phyloP scores from a whole-genome alignment of 768 basidiomycete species.

The Tremella fuciformis region DNA sequence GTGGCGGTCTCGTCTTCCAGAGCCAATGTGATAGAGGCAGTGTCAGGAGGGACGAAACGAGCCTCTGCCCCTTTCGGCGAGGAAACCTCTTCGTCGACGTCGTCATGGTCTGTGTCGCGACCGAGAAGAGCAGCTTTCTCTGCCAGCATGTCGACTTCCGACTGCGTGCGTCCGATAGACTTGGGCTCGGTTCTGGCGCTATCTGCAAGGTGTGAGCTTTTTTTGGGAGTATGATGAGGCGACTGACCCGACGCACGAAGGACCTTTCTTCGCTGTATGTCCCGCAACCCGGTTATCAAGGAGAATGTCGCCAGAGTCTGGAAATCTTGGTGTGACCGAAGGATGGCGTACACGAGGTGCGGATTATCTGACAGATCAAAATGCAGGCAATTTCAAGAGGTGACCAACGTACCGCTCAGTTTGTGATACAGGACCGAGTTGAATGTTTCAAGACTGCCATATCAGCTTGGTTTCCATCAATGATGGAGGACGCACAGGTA shows the following conservation, averaged over 20 bases:
- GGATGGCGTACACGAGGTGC: slow-evolving; percentile 78
- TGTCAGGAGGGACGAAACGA: not conserved
- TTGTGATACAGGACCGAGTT: slow-evolving; percentile 77
- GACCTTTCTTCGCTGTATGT: slow-evolving; percentile 72
- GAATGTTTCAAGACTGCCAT: slow-evolving; percentile 77
- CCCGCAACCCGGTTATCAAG: slow-evolving; percentile 74
- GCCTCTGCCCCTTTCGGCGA: not conserved
- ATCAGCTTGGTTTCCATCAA: not conserved
- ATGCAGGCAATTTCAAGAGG: not conserved
- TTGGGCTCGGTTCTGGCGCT: slow-evolving; percentile 13
- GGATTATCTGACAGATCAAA: slow-evolving; percentile 64
- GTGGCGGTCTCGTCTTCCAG: slow-evolving; percentile 6
- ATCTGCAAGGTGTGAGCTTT: not conserved
- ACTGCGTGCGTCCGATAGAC: slow-evolving; percentile 33
- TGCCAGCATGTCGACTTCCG: slow-evolving; percentile 42
- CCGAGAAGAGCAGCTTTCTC: slow-evolving; percentile 47
- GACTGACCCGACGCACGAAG: slow-evolving; percentile 52
- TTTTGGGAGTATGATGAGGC: not conserved
- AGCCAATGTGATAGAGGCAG: not conserved
- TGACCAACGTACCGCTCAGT: slow-evolving; percentile 52
- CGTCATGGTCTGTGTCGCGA: slow-evolving; percentile 17
- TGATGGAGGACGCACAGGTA: slow-evolving; percentile 62
- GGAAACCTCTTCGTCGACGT: slow-evolving; percentile 15
- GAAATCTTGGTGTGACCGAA: slow-evolving; percentile 78
- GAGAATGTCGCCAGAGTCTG: slow-evolving; percentile 91